phyloP scores from a whole-genome alignment of 768 basidiomycete genomes.

The Infundibulicybe gibba region DNA sequence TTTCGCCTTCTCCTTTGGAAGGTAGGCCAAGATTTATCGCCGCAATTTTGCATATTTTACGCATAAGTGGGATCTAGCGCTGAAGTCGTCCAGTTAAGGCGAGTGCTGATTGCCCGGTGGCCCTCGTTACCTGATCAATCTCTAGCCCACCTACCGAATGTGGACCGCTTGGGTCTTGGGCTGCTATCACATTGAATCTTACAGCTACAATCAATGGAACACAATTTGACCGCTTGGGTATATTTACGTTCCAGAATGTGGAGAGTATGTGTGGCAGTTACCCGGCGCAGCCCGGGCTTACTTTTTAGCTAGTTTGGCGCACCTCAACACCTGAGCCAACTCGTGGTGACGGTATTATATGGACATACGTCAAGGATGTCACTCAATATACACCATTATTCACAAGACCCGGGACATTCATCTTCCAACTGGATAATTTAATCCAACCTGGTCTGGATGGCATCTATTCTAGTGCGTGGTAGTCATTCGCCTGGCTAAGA shows the following conservation, averaged over 20 bases:
- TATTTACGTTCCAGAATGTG: constrained; percentile 74
- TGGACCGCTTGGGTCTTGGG: constrained; percentile 68
- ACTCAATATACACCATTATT: constrained; percentile 73
- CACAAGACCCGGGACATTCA: constrained; percentile 60
- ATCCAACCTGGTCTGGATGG: constrained; percentile 56
- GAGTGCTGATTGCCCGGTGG: background rate
- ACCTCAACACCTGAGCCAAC: constrained; percentile 81
- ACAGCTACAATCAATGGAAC: constrained; percentile 78
- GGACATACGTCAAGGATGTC: constrained; percentile 77
- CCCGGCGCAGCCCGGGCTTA: background rate
- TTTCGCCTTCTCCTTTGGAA: constrained; percentile 68
- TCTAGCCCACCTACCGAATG: constrained; percentile 69
- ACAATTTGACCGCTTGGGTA: constrained; percentile 69
- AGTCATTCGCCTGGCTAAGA: background rate
- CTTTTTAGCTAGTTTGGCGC: constrained; percentile 55
- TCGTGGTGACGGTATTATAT: constrained; percentile 62
- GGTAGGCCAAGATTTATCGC: constrained; percentile 33
- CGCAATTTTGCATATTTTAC: background rate
- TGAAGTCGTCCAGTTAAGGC: constrained; percentile 63
- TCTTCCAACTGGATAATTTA: constrained; percentile 72
- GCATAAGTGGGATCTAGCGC: constrained; percentile 32
- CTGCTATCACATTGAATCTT: constrained; percentile 70
- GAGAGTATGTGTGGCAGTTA: constrained; percentile 49
- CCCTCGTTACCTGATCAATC: background rate
- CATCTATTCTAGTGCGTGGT: constrained; percentile 58